These are phyloP conservation scores for Orbilia oligospora DNA, from an alignment of 2,329 filamentous ascomycete genomes.

Conservation along the genomic window DNA sequence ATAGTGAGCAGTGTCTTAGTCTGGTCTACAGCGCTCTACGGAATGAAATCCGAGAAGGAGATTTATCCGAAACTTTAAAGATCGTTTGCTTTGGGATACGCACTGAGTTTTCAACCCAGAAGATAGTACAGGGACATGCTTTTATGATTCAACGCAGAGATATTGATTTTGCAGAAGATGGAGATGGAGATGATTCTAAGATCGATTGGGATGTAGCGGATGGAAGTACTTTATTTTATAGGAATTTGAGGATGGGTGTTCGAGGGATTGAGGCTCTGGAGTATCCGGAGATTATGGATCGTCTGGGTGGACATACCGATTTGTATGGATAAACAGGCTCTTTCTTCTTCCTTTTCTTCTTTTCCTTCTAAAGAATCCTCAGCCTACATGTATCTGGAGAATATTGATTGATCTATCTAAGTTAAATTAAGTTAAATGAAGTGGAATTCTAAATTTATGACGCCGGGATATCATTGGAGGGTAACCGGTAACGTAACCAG, in stretches of 20 bases:
- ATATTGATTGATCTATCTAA: no score
- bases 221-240: background rate
- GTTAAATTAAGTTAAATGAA: no score
- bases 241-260: slow-evolving; percentile 2
- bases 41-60: background rate
- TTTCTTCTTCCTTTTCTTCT: no score
- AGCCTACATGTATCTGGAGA: no score
- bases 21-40: slow-evolving; percentile 20
- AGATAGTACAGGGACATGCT: slow-evolving; percentile 18
- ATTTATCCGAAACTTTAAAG: slow-evolving; percentile 17
- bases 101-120: background rate
- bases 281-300: slow-evolving; percentile 35
- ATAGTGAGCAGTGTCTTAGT: background rate
- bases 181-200: background rate
- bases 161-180: background rate
- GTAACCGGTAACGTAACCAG: background rate
- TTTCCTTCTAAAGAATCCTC: no score
- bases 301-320: slow-evolving; percentile 32
- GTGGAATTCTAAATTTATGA: background rate
- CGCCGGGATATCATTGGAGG: background rate
- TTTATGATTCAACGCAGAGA: slow-evolving; percentile 26
- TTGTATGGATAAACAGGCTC: background rate
- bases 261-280: slow-evolving; percentile 6
- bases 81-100: slow-evolving; percentile 40
- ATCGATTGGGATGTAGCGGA: background rate